Evolutionary conservation across 129 eudicot species (phyloP), one percentile per base, ranked within the genome.

Genomic region (Mikania micrantha): DNA sequence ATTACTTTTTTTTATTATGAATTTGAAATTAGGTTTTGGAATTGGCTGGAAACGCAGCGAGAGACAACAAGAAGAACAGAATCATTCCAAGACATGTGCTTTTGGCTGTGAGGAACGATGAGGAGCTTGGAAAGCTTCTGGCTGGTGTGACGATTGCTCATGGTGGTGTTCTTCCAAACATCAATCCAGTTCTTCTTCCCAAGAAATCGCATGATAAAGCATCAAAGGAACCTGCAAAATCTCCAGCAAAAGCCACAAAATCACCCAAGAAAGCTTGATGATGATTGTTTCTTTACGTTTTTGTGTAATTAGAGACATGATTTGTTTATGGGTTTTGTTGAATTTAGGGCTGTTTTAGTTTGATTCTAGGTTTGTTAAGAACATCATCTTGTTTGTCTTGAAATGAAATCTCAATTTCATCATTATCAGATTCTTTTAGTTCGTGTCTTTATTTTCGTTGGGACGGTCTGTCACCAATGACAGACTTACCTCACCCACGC

Each of bases 71-170:
- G 83, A 80, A 81, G 74, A 75, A 41, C 62, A 75, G 87, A 56
- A 86, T 86, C 1, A 83, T 74, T 5, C 86, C 86, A 0, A 75
- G 93, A 39, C 88, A 83, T 32, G 71, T 83, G 50, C 67, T 83
- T 0, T 49, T 86, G 73, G 89, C 87, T 25, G 82, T 86, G 68
- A 82, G 91, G 80, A 85, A 87, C 8, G 95, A 85, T 53, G 90
- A 81, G 32, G 95, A 87, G 50, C 80, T 85, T 2, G 81, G 88
- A 39, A 79, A 80, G 58, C 79, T 85, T 16, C 59, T 84, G 0
- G 57, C 78, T n/a, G 88, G 84, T 16, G 86, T 87, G 19, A 87
- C 87, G 1, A 84, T 87, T 79, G 95, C 90, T 13, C 87, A 85
- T 34, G 91, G 87, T 1, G 88, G 88, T 29, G 88, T 85, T 24